Percentiles rank a stretch among this genome's conserved stretches.
Conservation (phyloP, 1,139 yeast genomes). For the Trichomonascaceae sp. region DNA sequence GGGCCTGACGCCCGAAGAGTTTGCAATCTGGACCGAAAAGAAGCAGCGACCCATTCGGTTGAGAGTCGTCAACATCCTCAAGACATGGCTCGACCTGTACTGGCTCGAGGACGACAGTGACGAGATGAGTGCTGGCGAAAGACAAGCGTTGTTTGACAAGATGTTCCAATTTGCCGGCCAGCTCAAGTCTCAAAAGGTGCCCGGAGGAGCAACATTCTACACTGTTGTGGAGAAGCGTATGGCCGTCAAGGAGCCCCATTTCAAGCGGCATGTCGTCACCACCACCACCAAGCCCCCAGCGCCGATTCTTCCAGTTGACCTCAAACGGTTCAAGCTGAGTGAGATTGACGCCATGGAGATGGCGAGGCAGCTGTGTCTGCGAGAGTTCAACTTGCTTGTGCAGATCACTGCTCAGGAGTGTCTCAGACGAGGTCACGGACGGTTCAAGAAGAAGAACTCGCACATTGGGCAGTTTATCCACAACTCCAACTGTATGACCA, state of each 20-base stretch:
- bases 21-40: conserved; percentile 63
- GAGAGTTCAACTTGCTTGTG: conserved; percentile 58
- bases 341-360: conserved; percentile 67
- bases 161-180: conserved; percentile 48
- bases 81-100: conserved; percentile 55
- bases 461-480: conserved; percentile 52
- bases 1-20: conserved; percentile 74
- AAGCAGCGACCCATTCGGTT: conserved; percentile 54
- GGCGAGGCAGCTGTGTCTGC: conserved; percentile 75
- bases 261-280: conserved; percentile 14
- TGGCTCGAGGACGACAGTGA: conserved; percentile 60
- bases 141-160: conserved; percentile 31
- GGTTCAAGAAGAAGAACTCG: conserved; percentile 34
- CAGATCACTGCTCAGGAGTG: conserved; percentile 65
- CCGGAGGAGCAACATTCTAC: conserved; percentile 26
- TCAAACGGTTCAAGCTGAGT: conserved; percentile 15
- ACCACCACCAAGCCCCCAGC: conserved; percentile 15
- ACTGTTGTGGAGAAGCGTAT: conserved; percentile 17
- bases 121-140: conserved; percentile 10
- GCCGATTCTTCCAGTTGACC: conserved; percentile 17
- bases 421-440: conserved; percentile 57
- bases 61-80: conserved; percentile 60
- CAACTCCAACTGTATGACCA: conserved; percentile 75
- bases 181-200: conserved; percentile 33
- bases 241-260: conserved; percentile 15